Base-by-base conservation (phyloP, 805 yeast genomes). In the Zygotorulaspora sp. region DNA sequence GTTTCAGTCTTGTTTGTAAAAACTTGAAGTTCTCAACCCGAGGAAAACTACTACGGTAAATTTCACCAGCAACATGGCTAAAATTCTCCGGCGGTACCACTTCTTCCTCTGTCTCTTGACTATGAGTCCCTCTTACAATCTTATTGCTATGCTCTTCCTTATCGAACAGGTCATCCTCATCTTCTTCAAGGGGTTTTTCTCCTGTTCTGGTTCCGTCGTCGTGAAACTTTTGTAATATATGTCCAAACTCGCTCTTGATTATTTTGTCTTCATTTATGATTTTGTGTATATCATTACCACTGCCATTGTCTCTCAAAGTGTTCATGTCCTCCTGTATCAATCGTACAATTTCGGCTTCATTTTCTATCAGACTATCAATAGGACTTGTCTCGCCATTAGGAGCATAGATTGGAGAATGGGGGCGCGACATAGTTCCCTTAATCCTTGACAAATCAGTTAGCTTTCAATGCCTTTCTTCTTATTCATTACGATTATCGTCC, bases 41-140 rank as follows among this genome's bases (percentile, higher is more conserved):
- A 2, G 98, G 98, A 61, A 90, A 90, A 30, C 96, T 83, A 27
- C 90, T 78, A 38, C 98, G 70, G 61, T 87, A 92, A 3, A 92
- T 83, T 32, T 74, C 70, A 3, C 80, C 78, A 37, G 82, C 77
- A 2, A 92, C 96, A 32, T 83, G 78, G 5, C 95, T 76, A 62
- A 92, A 92, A 65, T 92, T 92, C 57, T 92, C 97, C 2, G 98
- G 98, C 10, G 95, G 75, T 12, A 58, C 45, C 14, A 58, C 55
- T 23, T 57, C 60, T 14, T 53, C 57, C 28, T 51, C 59, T 29
- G 55, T 58, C n/a, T 25, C 42, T 8, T 18, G 30, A 6, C 38
- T 41, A 10, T 22, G 30, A 24, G 32, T 12, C 9, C 31, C 38
- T 2, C 37, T 42, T 12, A 36, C 30, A 2, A 13, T 13, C 23